Percentiles rank a stretch among this genome's conserved stretches.
phyloP scores from a whole-genome alignment of 805 yeast species.

The Monosporozyma unispora region DNA sequence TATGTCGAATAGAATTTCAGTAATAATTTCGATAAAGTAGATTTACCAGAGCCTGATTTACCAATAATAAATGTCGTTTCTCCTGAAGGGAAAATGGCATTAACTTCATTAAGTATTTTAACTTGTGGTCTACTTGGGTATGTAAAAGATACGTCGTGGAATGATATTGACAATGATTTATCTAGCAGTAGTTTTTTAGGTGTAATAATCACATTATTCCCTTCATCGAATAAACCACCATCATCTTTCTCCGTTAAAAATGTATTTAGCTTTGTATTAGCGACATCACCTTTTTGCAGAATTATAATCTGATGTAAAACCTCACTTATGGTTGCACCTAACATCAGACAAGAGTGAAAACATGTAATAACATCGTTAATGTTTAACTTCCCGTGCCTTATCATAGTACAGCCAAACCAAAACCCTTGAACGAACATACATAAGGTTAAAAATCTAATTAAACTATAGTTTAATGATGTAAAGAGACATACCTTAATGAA shows the following conservation, averaged over 20 bases:
- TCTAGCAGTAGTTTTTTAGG: neutral
- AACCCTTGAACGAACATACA: constrained; percentile 85
- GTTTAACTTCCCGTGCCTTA: constrained; percentile 39
- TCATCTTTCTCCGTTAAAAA: constrained; percentile 25
- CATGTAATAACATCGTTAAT: constrained; percentile 71
- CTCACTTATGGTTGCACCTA: constrained; percentile 53
- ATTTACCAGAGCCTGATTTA: constrained; percentile 87
- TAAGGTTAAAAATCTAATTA: constrained; percentile 48
- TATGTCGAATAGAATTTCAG: constrained; percentile 46
- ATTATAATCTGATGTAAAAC: constrained; percentile 49
- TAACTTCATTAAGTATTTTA: constrained; percentile 40
- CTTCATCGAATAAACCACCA: neutral
- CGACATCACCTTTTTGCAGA: constrained; percentile 65
- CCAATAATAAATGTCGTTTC: constrained; percentile 65
- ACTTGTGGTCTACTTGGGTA: constrained; percentile 51
- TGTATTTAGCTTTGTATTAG: constrained; percentile 42
- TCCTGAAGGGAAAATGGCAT: constrained; percentile 38
- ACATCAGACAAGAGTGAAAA: constrained; percentile 67
- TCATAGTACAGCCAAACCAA: constrained; percentile 77
- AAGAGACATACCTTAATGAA: constrained; percentile 40
- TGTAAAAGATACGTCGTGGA: constrained; percentile 49
- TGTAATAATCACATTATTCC: neutral
- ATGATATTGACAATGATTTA: constrained; percentile 29
- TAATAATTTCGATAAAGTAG: constrained; percentile 62
- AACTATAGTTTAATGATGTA: constrained; percentile 45